Base-by-base conservation (phyloP, 1,284 basidiomycete species). In the Puccinia hordei region DNA sequence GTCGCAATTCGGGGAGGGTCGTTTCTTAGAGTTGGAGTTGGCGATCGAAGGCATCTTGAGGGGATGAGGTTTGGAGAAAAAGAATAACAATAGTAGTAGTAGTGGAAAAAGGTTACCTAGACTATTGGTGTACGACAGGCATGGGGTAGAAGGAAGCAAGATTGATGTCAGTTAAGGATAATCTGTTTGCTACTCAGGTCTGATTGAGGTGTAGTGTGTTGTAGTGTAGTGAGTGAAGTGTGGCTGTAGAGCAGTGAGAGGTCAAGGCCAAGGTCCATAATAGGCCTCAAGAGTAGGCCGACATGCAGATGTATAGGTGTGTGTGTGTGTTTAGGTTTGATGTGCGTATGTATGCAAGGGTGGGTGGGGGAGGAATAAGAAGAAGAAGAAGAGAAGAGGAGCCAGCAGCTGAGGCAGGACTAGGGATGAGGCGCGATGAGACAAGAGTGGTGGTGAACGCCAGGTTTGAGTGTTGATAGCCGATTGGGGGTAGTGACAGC, bases 1-100 rank as follows among this genome's bases (percentile, higher is more conserved):
- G 44, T 76, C 75, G 30, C 72, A 71, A 59, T 22, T 81, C 8
- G 82, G 80, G 19, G 81, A 77, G 17, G 71, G 80, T 41, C 80
- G 68, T 73, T 80, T 65, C 71, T 81, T 74, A 35, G 80, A 81
- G 81, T 53, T 12, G 13, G 68, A 71, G 24, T 24, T 22, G 41
- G 30, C 10, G 6, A 33, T 53, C 46, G 68, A 51, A 12, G 46
- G 46, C 68, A 71, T 71, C 2, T 63, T 35, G 61, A 63, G 33
- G 38, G 38, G 49, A 71, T 33, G 68, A 53, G 3, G 15, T 33
- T 71, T 69, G 44, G 66, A n/a, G 24, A 4, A 27, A 33, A 22
- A n/a, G n/a, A n/a, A n/a, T n/a, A n/a, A n/a, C n/a, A n/a, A n/a
- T n/a, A n/a, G n/a, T n/a, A n/a, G n/a, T n/a, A n/a, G n/a, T n/a